A percentile compares a stretch with the other conserved stretches of the same genome.
These are phyloP conservation scores for Saturnispora saitoi DNA, from an alignment of 805 yeast genomes.

Conservation along the genomic window DNA sequence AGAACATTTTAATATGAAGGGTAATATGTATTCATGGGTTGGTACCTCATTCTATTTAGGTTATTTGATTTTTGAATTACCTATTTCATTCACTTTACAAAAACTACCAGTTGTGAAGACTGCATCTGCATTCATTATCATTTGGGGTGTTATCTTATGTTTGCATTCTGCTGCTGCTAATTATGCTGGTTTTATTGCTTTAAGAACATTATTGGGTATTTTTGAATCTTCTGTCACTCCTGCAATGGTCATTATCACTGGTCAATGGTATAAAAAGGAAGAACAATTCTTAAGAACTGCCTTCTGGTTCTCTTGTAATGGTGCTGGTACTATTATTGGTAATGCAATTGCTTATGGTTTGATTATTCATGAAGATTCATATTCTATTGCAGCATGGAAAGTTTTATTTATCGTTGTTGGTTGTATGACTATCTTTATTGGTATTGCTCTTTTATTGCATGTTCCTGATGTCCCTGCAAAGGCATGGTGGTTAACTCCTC, in stretches of 20 bases:
- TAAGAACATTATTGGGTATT: slow-evolving; percentile 42
- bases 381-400: slow-evolving; percentile 47
- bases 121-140: slow-evolving; percentile 29
- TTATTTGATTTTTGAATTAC: slow-evolving; percentile 39
- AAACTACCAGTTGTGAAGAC: slow-evolving; percentile 30
- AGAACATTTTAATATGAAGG: slow-evolving; percentile 32
- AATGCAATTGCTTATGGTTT: slow-evolving; percentile 48
- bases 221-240: slow-evolving; percentile 28
- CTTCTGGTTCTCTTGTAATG: slow-evolving; percentile 27
- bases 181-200: slow-evolving; percentile 35
- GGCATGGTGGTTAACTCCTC: slow-evolving; percentile 29
- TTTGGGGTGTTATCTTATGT: slow-evolving; percentile 46
- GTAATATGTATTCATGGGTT: slow-evolving; percentile 41
- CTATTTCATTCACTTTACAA: slow-evolving; percentile 35
- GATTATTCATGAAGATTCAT: neutral
- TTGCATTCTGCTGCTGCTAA: slow-evolving; percentile 37
- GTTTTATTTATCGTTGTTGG: slow-evolving; percentile 54
- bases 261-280: slow-evolving; percentile 22
- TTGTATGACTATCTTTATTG: slow-evolving; percentile 43
- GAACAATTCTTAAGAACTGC: slow-evolving; percentile 24
- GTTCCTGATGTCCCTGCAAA: slow-evolving; percentile 29
- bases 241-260: slow-evolving; percentile 27
- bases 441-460: slow-evolving; percentile 33
- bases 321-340: slow-evolving; percentile 41
- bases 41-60: slow-evolving; percentile 32